Evolutionary conservation across 1,139 yeast genomes (phyloP).

Genomic region (Candida tropicalis): DNA sequence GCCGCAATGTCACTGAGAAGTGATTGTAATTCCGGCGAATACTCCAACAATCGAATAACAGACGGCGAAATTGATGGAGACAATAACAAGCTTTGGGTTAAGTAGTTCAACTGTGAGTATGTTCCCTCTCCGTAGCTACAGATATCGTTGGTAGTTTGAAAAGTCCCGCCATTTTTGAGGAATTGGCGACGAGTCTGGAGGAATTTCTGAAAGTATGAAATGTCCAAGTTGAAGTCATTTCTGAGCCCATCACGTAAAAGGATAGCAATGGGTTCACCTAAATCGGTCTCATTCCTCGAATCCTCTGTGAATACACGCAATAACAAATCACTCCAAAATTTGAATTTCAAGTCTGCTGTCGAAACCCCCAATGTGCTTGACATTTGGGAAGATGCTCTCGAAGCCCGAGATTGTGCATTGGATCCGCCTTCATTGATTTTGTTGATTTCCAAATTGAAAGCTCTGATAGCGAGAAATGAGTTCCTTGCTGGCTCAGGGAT

Average conservation of each 20-base stretch:
- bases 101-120: slow-evolving; percentile 71
- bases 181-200: slow-evolving; percentile 62
- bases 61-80: slow-evolving; percentile 64
- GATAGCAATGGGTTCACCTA: slow-evolving; percentile 70
- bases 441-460: slow-evolving; percentile 69
- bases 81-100: slow-evolving; percentile 62
- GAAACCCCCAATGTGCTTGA: slow-evolving; percentile 42
- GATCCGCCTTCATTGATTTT: slow-evolving; percentile 55
- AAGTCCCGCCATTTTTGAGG: slow-evolving; percentile 43
- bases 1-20: slow-evolving; percentile 67
- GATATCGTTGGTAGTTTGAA: slow-evolving; percentile 56
- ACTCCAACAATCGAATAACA: slow-evolving; percentile 51
- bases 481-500: slow-evolving; percentile 69
- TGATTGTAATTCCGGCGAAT: slow-evolving; percentile 43
- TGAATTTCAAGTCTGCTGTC: slow-evolving; percentile 56
- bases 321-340: slow-evolving; percentile 62
- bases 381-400: slow-evolving; percentile 34
- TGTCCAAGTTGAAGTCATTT: slow-evolving; percentile 53
- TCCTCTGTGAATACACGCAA: slow-evolving; percentile 40
- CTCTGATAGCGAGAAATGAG: slow-evolving; percentile 67
- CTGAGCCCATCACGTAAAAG: slow-evolving; percentile 53
- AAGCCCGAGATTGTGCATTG: slow-evolving; percentile 34
- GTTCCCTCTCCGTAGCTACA: slow-evolving; percentile 85
- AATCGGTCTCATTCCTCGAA: slow-evolving; percentile 37
- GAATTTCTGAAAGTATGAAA: slow-evolving; percentile 60